Conservation (phyloP, 2,329 filamentous ascomycete species). For the Trichophyton mentagrophytes region DNA sequence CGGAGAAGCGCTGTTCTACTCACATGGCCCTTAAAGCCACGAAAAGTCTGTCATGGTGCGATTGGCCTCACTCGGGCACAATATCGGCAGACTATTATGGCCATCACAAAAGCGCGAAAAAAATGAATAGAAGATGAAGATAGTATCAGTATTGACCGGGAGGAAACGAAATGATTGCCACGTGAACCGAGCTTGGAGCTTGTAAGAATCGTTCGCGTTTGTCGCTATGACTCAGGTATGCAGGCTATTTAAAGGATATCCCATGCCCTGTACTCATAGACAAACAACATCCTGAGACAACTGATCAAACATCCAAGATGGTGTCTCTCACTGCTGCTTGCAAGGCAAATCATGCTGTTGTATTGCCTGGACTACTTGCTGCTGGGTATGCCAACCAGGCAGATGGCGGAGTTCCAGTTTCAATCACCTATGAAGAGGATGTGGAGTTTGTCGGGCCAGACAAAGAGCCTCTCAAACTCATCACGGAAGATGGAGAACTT, state of each 20-base stretch:
- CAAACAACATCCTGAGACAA: too few relatives aligned
- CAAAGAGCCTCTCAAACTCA: not conserved
- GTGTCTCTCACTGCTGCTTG: conserved; percentile 25
- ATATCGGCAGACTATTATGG: too few relatives aligned
- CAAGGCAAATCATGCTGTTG: conserved; percentile 28
- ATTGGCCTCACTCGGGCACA: too few relatives aligned
- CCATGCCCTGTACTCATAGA: too few relatives aligned
- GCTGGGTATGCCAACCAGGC: conserved; percentile 26
- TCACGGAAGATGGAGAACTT: not conserved
- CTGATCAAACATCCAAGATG: not conserved
- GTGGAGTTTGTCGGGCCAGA: not conserved
- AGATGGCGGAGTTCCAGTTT: not conserved
- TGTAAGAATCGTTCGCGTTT: too few relatives aligned
- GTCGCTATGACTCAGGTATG: too few relatives aligned
- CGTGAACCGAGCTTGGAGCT: too few relatives aligned
- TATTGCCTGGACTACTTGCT: conserved; percentile 31
- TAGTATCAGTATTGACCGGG: too few relatives aligned
- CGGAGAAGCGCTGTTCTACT: not conserved
- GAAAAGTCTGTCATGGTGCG: not conserved
- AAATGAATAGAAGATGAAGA: too few relatives aligned
- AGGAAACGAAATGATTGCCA: too few relatives aligned
- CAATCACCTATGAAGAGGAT: not conserved
- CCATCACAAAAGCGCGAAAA: too few relatives aligned
- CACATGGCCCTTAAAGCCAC: not conserved
- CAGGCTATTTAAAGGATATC: too few relatives aligned